These are phyloP conservation scores for Monascus purpureus DNA, from an alignment of 495 filamentous ascomycete genomes.

Conservation along the genomic window DNA sequence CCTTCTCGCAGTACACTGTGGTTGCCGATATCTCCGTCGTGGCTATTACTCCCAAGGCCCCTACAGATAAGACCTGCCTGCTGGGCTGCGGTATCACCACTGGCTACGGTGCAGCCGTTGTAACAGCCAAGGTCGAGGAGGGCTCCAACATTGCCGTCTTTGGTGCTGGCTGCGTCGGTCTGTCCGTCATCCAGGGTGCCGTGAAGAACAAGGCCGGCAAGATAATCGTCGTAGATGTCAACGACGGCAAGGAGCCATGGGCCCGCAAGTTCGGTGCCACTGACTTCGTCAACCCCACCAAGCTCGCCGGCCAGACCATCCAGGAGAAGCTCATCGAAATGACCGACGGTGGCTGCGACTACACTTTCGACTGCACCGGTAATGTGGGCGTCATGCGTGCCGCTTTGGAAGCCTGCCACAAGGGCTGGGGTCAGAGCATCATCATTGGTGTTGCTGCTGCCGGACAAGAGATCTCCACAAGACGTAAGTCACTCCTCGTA, in stretches of 20 bases:
- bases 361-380: conserved; percentile 98
- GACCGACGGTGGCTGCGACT: conserved; percentile 98
- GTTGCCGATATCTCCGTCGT: conserved; percentile 98
- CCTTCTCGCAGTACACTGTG: conserved; percentile 97
- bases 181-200: conserved; percentile 89
- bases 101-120: conserved; percentile 88
- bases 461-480: conserved; percentile 89
- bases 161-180: conserved; percentile 87
- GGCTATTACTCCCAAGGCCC: conserved; percentile 77
- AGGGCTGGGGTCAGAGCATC: conserved; percentile 97
- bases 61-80: conserved; percentile 90
- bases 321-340: conserved; percentile 89
- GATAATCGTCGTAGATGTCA: conserved; percentile 95
- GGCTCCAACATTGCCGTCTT: conserved; percentile 85
- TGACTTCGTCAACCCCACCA: conserved; percentile 87
- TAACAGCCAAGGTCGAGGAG: conserved; percentile 81
- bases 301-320: conserved; percentile 60
- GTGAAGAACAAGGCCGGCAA: conserved; percentile 73
- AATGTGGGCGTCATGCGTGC: conserved; percentile 94
- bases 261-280: conserved; percentile 88
- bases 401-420: conserved; percentile 95
- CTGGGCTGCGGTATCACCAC: conserved; percentile 97
- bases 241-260: conserved; percentile 87
- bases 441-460: conserved; percentile 96
- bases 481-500: conserved; percentile 56